Conservation (phyloP, 2,329 filamentous ascomycete genomes). For the Nakataea oryzae region DNA sequence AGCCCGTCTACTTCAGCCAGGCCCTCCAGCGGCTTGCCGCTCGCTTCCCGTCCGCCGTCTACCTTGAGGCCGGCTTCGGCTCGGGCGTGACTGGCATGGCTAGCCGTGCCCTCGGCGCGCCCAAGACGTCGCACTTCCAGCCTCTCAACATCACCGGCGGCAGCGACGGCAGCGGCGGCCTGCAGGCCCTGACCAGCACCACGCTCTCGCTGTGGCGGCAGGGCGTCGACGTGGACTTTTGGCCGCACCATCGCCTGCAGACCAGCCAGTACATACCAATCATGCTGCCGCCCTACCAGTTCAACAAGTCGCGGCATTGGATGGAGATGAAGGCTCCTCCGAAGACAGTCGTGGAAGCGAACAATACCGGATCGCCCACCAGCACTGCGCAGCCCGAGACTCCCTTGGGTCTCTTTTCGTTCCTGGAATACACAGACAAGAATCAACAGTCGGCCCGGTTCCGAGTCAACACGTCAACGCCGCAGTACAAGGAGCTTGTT, state of each 20-base stretch:
- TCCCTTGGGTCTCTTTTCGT: too few relatives aligned
- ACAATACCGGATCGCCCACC: too few relatives aligned
- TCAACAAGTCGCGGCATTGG: slow-evolving; percentile 26
- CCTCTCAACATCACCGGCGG: slow-evolving; percentile 13
- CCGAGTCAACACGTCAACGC: slow-evolving; percentile 25
- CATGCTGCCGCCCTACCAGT: slow-evolving; percentile 28
- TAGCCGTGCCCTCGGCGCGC: slow-evolving; percentile 10
- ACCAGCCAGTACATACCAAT: slow-evolving; percentile 12
- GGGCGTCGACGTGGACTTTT: slow-evolving; percentile 23
- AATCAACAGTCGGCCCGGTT: slow-evolving; percentile 18
- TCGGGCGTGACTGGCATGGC: slow-evolving; percentile 24
- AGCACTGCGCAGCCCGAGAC: too few relatives aligned
- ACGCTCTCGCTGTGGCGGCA: slow-evolving; percentile 26
- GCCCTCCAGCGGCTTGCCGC: slow-evolving; percentile 25
- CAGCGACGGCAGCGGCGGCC: slow-evolving; percentile 4
- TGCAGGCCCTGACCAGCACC: slow-evolving; percentile 12
- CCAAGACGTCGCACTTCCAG: slow-evolving; percentile 12
- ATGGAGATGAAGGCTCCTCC: slow-evolving; percentile 13
- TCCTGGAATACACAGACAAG: too few relatives aligned
- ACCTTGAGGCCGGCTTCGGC: slow-evolving; percentile 30
- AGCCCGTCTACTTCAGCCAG: slow-evolving; percentile 32
- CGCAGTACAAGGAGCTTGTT: slow-evolving; percentile 22
- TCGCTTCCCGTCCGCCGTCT: slow-evolving; percentile 17
- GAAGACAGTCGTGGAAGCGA: too few relatives aligned
- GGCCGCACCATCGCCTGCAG: slow-evolving; percentile 22